These are phyloP conservation scores for Elsinoe fawcettii DNA, from an alignment of 2,329 filamentous ascomycete genomes.

Conservation along the genomic window DNA sequence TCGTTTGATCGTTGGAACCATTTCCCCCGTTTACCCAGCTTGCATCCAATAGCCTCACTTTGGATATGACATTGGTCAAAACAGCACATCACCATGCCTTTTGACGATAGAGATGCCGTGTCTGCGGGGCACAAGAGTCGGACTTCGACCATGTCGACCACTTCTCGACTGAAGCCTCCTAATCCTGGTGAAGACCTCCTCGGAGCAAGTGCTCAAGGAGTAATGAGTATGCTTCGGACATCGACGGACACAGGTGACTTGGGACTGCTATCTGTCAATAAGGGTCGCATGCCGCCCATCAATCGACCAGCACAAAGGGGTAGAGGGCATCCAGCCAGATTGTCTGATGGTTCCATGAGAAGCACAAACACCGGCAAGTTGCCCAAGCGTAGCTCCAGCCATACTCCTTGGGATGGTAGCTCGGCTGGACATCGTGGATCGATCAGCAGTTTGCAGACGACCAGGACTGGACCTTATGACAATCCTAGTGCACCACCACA, in stretches of 20 bases:
- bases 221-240: constrained; percentile 45
- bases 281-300: constrained; percentile 32
- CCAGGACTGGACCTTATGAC: constrained; percentile 31
- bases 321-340: constrained; percentile 29
- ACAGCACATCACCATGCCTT: constrained; percentile 34
- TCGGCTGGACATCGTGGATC: constrained; percentile 35
- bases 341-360: constrained; percentile 35
- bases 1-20: neutral
- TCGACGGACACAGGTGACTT: constrained; percentile 43
- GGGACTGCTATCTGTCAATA: constrained; percentile 33
- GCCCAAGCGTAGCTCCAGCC: constrained; percentile 33
- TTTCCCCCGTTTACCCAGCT: neutral
- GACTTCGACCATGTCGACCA: constrained; percentile 38
- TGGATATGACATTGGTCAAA: neutral
- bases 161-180: constrained; percentile 28
- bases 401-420: constrained; percentile 32
- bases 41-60: neutral
- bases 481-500: constrained; percentile 4
- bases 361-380: constrained; percentile 27
- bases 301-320: constrained; percentile 31
- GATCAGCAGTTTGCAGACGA: constrained; percentile 35
- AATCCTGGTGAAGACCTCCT: constrained; percentile 26
- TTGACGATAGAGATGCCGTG: constrained; percentile 37
- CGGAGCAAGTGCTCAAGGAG: constrained; percentile 31
- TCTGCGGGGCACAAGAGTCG: constrained; percentile 41